Percentiles rank a stretch among this genome's conserved stretches.
Evolutionary conservation across 768 basidiomycete genomes (phyloP).

Genomic region (Leccinum uliginosum): DNA sequence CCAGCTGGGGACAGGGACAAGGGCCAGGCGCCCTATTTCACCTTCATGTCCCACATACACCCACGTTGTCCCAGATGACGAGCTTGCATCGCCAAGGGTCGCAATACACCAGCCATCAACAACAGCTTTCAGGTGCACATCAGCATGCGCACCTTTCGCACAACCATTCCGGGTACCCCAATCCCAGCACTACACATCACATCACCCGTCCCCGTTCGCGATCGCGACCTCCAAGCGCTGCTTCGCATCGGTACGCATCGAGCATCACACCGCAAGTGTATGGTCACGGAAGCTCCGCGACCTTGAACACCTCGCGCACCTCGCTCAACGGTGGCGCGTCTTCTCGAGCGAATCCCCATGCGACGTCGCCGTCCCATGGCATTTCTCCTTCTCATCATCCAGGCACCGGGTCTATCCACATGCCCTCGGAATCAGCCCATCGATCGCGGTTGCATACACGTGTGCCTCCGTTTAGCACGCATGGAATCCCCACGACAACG

Average conservation of each 20-base stretch:
- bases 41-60: constrained; percentile 1
- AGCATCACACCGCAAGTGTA: constrained; percentile 22
- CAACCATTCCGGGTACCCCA: constrained; percentile 6
- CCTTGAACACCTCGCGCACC: constrained; percentile 15
- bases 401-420: background rate
- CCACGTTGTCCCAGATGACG: constrained; percentile 4
- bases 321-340: constrained; percentile 18
- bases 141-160: constrained; percentile 16
- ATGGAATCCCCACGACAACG: background rate
- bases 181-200: constrained; percentile 17
- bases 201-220: constrained; percentile 20
- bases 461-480: background rate
- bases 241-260: constrained; percentile 30
- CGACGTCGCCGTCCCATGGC: constrained; percentile 10
- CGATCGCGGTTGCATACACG: constrained; percentile 19
- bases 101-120: constrained; percentile 10
- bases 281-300: constrained; percentile 24
- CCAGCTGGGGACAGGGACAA: constrained; percentile 8
- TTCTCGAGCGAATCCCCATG: constrained; percentile 10
- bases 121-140: background rate
- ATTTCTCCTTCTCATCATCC: constrained; percentile 4
- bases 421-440: constrained; percentile 10
- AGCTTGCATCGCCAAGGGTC: constrained; percentile 20
- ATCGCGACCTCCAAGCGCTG: constrained; percentile 26
- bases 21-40: background rate